A percentile compares a stretch with the other conserved stretches of the same genome.
These are phyloP conservation scores for Bruguiera hainesii DNA, from an alignment of 441 rosid genomes.

Conservation along the genomic window DNA sequence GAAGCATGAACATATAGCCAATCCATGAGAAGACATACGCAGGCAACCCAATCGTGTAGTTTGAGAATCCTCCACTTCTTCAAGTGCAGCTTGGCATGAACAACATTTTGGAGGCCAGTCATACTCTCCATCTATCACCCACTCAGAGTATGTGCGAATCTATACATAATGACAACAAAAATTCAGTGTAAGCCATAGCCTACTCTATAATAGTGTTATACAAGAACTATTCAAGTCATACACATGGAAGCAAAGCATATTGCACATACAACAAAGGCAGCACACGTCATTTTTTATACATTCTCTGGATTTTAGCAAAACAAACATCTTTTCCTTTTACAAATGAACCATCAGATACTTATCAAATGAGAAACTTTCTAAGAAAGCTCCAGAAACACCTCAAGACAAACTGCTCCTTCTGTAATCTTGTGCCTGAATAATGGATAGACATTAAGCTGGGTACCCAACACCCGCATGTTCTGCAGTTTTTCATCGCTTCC, in stretches of 20 bases:
- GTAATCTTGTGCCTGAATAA: background rate
- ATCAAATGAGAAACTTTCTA: background rate
- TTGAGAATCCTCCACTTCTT: constrained; percentile 59
- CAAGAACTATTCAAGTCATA: background rate
- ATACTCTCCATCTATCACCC: constrained; percentile 99
- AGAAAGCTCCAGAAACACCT: background rate
- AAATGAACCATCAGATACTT: background rate
- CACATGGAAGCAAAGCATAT: constrained; percentile 9
- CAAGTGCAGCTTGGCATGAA: constrained; percentile 66
- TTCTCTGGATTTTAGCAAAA: background rate
- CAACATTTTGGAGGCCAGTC: constrained; percentile 96
- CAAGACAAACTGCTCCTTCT: background rate
- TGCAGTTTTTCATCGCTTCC: background rate
- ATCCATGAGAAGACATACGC: constrained; percentile 55
- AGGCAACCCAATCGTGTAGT: constrained; percentile 97
- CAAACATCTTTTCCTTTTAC: background rate
- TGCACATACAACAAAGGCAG: background rate
- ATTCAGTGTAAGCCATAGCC: constrained; percentile 6
- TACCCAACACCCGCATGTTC: background rate
- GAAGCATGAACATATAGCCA: constrained; percentile 10
- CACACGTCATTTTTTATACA: background rate
- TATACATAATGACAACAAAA: constrained; percentile 27
- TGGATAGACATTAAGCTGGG: background rate
- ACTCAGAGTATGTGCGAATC: constrained; percentile 97
- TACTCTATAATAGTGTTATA: constrained; percentile 1